A percentile compares a stretch with the other conserved stretches of the same genome.
phyloP scores from a whole-genome alignment of 129 eudicot genomes.

The carrot (Daucus carota) region DH1_v3.0 NC_030389.2:4790501-4791000 shows the following conservation, averaged over 20 bases:
- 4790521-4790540: conserved; percentile 10
- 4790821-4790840: neutral
- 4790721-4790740: neutral
- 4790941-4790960: neutral
- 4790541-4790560: conserved; percentile 7
- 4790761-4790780: neutral
- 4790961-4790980: neutral
- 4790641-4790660: neutral
- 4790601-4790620: conserved; percentile 16
- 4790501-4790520: conserved; percentile 16
- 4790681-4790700: neutral
- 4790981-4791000: neutral
- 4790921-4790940: neutral
- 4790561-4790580: conserved; percentile 7
- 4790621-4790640: conserved; percentile 13
- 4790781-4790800: neutral
- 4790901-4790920: neutral
- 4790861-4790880: neutral
- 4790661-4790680: neutral
- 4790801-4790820: neutral
- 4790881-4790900: neutral
- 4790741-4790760: neutral
- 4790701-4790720: conserved; percentile 1
- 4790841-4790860: neutral
- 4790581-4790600: conserved; percentile 16